Evolutionary conservation across 345 rosid genomes (phyloP).

Genomic region (Ricinus communis): DNA sequence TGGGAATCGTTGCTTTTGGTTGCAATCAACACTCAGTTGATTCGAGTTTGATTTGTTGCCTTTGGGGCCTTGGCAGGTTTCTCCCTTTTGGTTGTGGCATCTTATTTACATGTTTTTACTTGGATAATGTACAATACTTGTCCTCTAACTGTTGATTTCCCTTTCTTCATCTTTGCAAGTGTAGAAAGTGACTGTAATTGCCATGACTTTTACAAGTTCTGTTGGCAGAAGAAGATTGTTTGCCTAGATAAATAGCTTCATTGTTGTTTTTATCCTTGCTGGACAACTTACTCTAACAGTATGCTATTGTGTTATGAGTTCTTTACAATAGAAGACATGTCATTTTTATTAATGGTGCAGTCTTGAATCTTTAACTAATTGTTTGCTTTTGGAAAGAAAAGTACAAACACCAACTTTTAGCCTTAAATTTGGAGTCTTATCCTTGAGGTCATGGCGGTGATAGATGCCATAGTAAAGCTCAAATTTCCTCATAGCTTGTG

Average conservation of each 20-base stretch:
- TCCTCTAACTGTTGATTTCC: constrained; percentile 9
- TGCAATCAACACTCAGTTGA: neutral
- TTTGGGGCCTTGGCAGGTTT: neutral
- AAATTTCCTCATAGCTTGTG: too few relatives aligned
- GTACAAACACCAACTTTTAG: neutral
- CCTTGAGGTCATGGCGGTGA: too few relatives aligned
- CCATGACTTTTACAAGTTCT: constrained; percentile 68
- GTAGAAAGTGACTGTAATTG: constrained; percentile 91
- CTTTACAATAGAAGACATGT: neutral
- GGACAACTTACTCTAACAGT: constrained; percentile 94
- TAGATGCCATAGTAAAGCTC: too few relatives aligned
- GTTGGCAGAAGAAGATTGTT: constrained; percentile 78
- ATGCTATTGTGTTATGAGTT: constrained; percentile 19
- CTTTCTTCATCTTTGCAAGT: constrained; percentile 14
- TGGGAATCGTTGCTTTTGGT: neutral
- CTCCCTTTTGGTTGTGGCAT: constrained; percentile 2
- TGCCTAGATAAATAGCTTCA: constrained; percentile 93
- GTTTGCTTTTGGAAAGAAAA: neutral
- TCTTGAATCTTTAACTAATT: neutral
- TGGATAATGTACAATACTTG: neutral
- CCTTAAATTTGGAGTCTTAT: too few relatives aligned
- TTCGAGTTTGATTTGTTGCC: neutral
- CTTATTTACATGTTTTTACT: neutral
- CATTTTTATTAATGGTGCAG: neutral
- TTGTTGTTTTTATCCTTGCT: constrained; percentile 82